A percentile compares a stretch with the other conserved stretches of the same genome.
These are phyloP conservation scores for Globisporangium camurandrum DNA, from an alignment of 352 stramenopile genomes.

Conservation along the genomic window DNA sequence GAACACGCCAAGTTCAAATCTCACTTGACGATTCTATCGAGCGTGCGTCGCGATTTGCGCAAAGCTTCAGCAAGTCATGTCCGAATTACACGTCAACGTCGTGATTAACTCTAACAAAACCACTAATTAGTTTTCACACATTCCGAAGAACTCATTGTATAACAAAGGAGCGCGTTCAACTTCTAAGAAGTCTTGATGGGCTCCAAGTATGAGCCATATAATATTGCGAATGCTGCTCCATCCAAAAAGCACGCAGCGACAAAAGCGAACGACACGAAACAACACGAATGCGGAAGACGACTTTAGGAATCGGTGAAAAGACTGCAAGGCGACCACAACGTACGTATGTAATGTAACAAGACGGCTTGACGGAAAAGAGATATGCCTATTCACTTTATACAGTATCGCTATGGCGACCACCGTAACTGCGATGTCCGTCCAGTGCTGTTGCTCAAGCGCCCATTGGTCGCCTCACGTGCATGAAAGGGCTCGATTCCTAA, in stretches of 20 bases:
- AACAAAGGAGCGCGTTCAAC: neutral
- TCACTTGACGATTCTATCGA: no score
- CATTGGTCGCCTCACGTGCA: conserved; percentile 1
- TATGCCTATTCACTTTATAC: conserved; percentile 15
- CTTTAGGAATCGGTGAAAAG: conserved; percentile 13
- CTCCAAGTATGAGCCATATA: neutral
- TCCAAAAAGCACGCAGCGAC: neutral
- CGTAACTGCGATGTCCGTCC: neutral
- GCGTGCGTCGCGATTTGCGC: no score
- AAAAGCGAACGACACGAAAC: conserved; percentile 6
- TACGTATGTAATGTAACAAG: conserved; percentile 19
- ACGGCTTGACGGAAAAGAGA: conserved; percentile 22
- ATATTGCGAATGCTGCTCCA: neutral
- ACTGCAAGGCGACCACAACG: conserved; percentile 7
- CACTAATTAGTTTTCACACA: neutral
- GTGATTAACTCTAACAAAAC: neutral
- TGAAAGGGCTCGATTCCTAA: neutral
- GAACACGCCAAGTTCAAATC: no score
- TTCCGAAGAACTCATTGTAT: neutral
- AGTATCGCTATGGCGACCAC: conserved; percentile 13
- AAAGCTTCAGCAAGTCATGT: no score
- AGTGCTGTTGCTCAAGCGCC: neutral
- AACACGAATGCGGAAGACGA: conserved; percentile 12
- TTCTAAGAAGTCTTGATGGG: neutral
- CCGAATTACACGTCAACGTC: neutral